Base-by-base conservation (phyloP, 768 basidiomycete species). In the Kwoniella sp. region DNA sequence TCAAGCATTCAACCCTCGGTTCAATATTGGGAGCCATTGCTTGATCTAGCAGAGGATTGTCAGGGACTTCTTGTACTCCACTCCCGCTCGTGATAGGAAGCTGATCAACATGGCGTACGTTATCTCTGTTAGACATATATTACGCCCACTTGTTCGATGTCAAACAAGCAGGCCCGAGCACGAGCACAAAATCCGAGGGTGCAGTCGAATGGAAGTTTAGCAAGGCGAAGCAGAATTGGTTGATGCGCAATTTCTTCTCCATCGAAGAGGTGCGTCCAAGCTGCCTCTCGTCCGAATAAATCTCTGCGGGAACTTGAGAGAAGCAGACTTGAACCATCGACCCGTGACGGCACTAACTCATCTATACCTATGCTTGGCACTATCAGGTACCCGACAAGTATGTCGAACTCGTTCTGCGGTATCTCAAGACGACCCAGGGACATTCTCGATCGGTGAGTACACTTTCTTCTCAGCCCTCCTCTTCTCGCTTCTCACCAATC, bases 141-240 rank as follows among this genome's bases (percentile, higher is more conserved):
- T 73, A 73, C 57, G 72, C 65, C 30, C 45, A 67, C 17, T 58
- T 65, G 7, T 54, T 47, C 23, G 52, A 58, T 0, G 38, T 11
- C 9, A 63, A 62, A 11, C 51, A 58, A 34, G 30, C 57, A 30
- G 23, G 51, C 41, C 13, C 22, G 7, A 55, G 57, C 34, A 60
- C 34, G 23, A 63, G 25, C 41, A 56, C 2, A 59, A 58, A 47
- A n/a, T n/a, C n/a, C 29, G 20, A 38, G n/a, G 47, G 20, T 2
- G 37, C 22, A 28, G 25, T 28, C 2, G 50, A 52, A 28, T 76
- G 75, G 75, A 76, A 76, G 51, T 76, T 76, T 53, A 74, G 68
- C 66, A 76, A 76, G 54, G 75, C 75, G 12, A 68, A 69, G 28
- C 75, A 76, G 53, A 72, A 70, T 54, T 76, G 75, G 75, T 61